phyloP scores from a whole-genome alignment of 805 yeast species.

The Metschnikowia corniflorae region DNA sequence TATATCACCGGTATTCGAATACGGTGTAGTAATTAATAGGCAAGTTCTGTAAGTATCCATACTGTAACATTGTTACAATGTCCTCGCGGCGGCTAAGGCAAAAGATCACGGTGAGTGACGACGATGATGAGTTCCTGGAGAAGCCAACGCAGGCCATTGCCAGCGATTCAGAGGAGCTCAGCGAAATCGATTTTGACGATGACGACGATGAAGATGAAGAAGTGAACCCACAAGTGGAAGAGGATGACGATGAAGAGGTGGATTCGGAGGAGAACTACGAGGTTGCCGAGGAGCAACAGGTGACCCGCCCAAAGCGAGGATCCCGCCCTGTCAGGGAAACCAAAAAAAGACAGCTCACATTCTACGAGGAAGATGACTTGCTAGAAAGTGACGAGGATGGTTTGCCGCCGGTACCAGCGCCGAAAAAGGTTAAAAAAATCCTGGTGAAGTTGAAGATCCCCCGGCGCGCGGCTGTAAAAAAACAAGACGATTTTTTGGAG shows the following conservation, averaged over 20 bases:
- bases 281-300: slow-evolving; percentile 8
- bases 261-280: slow-evolving; percentile 11
- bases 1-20: background rate
- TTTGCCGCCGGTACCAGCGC: slow-evolving; percentile 17
- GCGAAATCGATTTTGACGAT: slow-evolving; percentile 13
- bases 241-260: slow-evolving; percentile 7
- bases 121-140: slow-evolving; percentile 12
- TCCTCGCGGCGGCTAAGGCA: slow-evolving; percentile 7
- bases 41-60: too few relatives aligned
- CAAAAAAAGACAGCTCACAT: slow-evolving; percentile 36
- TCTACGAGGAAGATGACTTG: slow-evolving; percentile 36
- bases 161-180: slow-evolving; percentile 17
- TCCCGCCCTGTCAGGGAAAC: slow-evolving; percentile 22
- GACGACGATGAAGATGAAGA: slow-evolving; percentile 9
- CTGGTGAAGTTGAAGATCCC: slow-evolving; percentile 15
- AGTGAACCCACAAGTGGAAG: slow-evolving; percentile 10
- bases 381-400: slow-evolving; percentile 26
- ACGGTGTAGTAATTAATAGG: too few relatives aligned
- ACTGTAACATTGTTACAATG: too few relatives aligned
- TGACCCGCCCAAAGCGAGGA: slow-evolving; percentile 12
- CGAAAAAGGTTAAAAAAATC: slow-evolving; percentile 12
- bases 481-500: slow-evolving; percentile 27
- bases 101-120: slow-evolving; percentile 13
- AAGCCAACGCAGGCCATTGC: background rate
- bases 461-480: slow-evolving; percentile 5